Conservation (phyloP, 768 basidiomycete species). For the Dacryopinax primogenitus region DNA sequence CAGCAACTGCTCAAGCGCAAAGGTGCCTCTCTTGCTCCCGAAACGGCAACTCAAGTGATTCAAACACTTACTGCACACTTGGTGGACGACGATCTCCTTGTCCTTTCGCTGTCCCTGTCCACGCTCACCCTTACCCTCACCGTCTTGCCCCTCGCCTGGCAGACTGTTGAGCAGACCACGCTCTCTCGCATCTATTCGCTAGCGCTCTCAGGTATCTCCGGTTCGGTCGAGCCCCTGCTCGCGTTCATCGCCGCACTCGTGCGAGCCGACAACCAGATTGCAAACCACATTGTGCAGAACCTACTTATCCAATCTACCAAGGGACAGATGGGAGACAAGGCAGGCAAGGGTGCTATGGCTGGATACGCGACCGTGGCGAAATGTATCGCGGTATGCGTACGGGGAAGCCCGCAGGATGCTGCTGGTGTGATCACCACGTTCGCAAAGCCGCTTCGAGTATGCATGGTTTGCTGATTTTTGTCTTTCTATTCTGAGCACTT, state of each 20-base stretch:
- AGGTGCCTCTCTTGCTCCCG: slow-evolving; percentile 33
- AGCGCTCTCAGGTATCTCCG: slow-evolving; percentile 66
- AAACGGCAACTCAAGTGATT: slow-evolving; percentile 50
- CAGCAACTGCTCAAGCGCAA: slow-evolving; percentile 59
- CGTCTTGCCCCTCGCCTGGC: slow-evolving; percentile 55
- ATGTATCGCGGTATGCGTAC: slow-evolving; percentile 73
- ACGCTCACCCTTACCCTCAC: slow-evolving; percentile 58
- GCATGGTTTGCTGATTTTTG: not conserved
- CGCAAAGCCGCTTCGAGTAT: slow-evolving; percentile 64
- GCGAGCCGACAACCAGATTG: slow-evolving; percentile 67
- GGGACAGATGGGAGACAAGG: slow-evolving; percentile 39
- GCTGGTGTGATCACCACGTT: slow-evolving; percentile 79
- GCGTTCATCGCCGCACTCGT: slow-evolving; percentile 74
- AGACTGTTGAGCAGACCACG: slow-evolving; percentile 58
- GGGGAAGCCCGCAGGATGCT: slow-evolving; percentile 52
- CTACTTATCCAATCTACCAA: slow-evolving; percentile 38
- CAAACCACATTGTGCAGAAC: slow-evolving; percentile 67
- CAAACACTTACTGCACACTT: slow-evolving; percentile 66
- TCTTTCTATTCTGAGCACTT: not conserved
- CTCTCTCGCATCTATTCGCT: slow-evolving; percentile 54
- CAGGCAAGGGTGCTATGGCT: slow-evolving; percentile 40
- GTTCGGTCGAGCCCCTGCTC: slow-evolving; percentile 65
- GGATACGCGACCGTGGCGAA: slow-evolving; percentile 61
- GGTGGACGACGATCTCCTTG: slow-evolving; percentile 58
- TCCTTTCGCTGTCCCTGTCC: slow-evolving; percentile 58